Percentiles rank a stretch among this genome's conserved stretches.
phyloP scores from a whole-genome alignment of 805 yeast genomes.

The Metschnikowia henanensis region DNA sequence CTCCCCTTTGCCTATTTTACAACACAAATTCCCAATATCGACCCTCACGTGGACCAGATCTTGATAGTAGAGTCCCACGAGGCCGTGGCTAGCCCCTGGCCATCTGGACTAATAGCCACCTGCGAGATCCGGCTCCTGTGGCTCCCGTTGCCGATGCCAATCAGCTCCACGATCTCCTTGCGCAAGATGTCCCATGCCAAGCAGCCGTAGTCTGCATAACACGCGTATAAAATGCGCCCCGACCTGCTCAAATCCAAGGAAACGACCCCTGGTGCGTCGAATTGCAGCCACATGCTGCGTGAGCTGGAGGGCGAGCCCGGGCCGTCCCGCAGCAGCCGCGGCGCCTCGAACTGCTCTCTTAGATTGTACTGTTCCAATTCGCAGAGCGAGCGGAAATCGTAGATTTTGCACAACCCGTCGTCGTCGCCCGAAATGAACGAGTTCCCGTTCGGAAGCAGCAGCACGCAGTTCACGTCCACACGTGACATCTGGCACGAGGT shows the following conservation, averaged over 20 bases:
- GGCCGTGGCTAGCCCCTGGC: constrained; percentile 72
- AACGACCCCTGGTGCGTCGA: constrained; percentile 68
- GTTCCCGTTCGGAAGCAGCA: constrained; percentile 68
- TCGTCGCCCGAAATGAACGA: constrained; percentile 77
- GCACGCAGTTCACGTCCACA: constrained; percentile 60
- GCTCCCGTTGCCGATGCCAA: constrained; percentile 48
- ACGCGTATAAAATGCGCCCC: constrained; percentile 72
- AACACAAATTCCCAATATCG: no score
- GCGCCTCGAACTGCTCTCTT: constrained; percentile 18
- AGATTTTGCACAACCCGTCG: constrained; percentile 68
- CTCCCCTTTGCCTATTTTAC: no score
- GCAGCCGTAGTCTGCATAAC: constrained; percentile 76
- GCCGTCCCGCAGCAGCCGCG: constrained; percentile 4
- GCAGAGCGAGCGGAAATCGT: constrained; percentile 78
- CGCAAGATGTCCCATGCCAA: constrained; percentile 75
- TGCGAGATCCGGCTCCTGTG: constrained; percentile 63
- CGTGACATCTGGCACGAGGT: constrained; percentile 55
- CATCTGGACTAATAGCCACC: constrained; percentile 70
- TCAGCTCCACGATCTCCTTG: constrained; percentile 60
- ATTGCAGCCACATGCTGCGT: constrained; percentile 22
- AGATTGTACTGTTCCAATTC: constrained; percentile 52
- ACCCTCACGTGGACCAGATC: constrained; percentile 51
- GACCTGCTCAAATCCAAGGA: constrained; percentile 72
- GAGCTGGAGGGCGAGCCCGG: constrained; percentile 11
- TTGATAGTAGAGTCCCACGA: constrained; percentile 79